Evolutionary conservation across 768 basidiomycete species (phyloP).

Genomic region (Sistotremastrum niveocremeum): DNA sequence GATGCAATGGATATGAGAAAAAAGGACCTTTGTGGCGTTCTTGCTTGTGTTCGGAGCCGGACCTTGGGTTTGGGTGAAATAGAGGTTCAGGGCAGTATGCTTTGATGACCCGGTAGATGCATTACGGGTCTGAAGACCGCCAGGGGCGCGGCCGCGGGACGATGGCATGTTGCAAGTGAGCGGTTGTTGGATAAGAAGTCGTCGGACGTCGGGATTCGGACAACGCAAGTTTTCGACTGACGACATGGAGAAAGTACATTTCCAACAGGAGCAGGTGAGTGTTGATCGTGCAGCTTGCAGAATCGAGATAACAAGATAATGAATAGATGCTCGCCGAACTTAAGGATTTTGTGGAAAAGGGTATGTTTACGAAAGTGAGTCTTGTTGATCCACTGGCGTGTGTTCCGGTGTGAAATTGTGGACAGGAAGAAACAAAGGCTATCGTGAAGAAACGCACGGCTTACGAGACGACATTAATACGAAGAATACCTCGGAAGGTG

Average conservation of each 20-base stretch:
- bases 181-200: constrained; percentile 6
- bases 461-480: constrained; percentile 74
- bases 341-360: constrained; percentile 79
- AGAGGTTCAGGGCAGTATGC: constrained; percentile 39
- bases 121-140: constrained; percentile 32
- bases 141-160: constrained; percentile 49
- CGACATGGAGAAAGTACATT: constrained; percentile 85
- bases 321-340: constrained; percentile 88
- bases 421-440: constrained; percentile 63
- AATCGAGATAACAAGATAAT: constrained; percentile 2
- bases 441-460: constrained; percentile 75
- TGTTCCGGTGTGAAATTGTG: background rate
- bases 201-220: background rate
- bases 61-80: constrained; percentile 55
- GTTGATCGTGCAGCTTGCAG: background rate
- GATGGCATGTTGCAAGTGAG: constrained; percentile 35
- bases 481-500: constrained; percentile 70
- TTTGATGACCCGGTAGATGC: constrained; percentile 28
- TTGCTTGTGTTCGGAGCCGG: constrained; percentile 33
- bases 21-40: constrained; percentile 31
- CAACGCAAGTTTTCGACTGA: background rate
- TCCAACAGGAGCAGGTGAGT: constrained; percentile 77
- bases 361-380: constrained; percentile 66
- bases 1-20: constrained; percentile 5
- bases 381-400: background rate